phyloP scores from a whole-genome alignment of 306 rosid genomes.

The Vigna nakashimae region DNA sequence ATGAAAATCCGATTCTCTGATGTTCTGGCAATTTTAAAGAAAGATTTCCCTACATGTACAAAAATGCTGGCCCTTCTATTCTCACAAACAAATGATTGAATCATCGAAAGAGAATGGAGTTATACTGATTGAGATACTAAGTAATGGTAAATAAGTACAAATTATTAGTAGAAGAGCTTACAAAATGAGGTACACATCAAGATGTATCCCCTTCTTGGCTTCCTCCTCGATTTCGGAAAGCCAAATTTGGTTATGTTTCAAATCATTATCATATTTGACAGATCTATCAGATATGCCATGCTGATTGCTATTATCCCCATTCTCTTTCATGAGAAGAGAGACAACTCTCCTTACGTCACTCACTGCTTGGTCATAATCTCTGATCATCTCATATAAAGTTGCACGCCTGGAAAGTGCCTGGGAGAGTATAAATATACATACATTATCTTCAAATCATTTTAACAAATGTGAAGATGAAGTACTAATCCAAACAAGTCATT shows the following conservation, averaged over 20 bases:
- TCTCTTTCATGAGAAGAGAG: slow-evolving; percentile 8
- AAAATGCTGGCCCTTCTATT: not conserved
- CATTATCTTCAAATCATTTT: slow-evolving; percentile 12
- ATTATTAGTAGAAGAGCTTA: not conserved
- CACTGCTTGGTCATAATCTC: slow-evolving; percentile 84
- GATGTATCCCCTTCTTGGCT: slow-evolving; percentile 19
- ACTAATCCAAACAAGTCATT: not conserved
- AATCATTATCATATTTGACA: slow-evolving; percentile 57
- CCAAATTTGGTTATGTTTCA: slow-evolving; percentile 39
- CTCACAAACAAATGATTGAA: slow-evolving; percentile 4
- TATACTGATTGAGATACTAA: slow-evolving; percentile 17
- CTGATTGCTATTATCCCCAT: not conserved
- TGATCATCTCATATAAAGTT: slow-evolving; percentile 69
- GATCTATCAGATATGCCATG: slow-evolving; percentile 63
- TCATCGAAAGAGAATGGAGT: not conserved
- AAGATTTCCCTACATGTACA: slow-evolving; percentile 8
- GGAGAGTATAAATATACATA: slow-evolving; percentile 25
- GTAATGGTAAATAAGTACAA: not conserved
- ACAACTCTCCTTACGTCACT: slow-evolving; percentile 52
- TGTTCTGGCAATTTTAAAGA: not conserved
- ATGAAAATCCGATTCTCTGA: not conserved
- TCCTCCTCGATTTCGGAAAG: slow-evolving; percentile 17
- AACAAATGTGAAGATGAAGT: not conserved
- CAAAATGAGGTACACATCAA: slow-evolving; percentile 20
- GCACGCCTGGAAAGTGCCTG: slow-evolving; percentile 92